Evolutionary conservation across 2,329 filamentous ascomycete species (phyloP), one percentile per base, ranked within the genome.

Genomic region (Penicillium olsonii): DNA sequence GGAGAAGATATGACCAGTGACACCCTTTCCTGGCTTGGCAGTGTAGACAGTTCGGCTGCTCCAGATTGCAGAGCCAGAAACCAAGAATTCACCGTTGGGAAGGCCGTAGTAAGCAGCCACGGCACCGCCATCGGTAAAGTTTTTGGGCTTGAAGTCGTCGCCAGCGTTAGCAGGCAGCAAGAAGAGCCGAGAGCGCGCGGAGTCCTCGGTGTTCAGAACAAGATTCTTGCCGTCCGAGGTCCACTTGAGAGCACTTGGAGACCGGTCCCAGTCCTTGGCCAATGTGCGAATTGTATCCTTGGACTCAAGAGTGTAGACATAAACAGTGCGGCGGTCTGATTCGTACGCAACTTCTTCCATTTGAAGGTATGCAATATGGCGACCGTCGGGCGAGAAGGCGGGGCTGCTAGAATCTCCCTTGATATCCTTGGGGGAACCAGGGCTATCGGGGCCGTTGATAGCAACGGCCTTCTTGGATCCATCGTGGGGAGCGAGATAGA

Each of bases 281-380:
- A 76, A 52, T 18, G 63, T 56, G 2, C 62, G 65, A 42, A 81
- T 62, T 42, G 66, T 69, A 48, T 65, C 54, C 42, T 68, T 55
- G 2, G 63, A 63, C 49, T 63, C 62, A 42, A 72, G 50, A 12
- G 64, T 63, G 37, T 73, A 68, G 35, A 76, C 63, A 52, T 78
- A 79, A 38, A 78, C 62, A 3, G 71, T 69, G 37, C 72, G 72
- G 68, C 87, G 87, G 73, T 96, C 90, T 14, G 87, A 83, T 69
- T 96, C 91, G 66, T 96, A 95, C 51, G 87, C 84, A 43, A 83
- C 78, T 48, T 80, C 80, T 55, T 82, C 80, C 91, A 95, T 95
- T 53, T 88, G 84, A 24, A 89, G 78, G 67, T 95, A 96, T 2
- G 84, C 89, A 20, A 92, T 75, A 52, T 81, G 80, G 29, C 78